phyloP scores from a whole-genome alignment of 2,329 filamentous ascomycete genomes.

The Sporothrix pseudoabietina region DNA sequence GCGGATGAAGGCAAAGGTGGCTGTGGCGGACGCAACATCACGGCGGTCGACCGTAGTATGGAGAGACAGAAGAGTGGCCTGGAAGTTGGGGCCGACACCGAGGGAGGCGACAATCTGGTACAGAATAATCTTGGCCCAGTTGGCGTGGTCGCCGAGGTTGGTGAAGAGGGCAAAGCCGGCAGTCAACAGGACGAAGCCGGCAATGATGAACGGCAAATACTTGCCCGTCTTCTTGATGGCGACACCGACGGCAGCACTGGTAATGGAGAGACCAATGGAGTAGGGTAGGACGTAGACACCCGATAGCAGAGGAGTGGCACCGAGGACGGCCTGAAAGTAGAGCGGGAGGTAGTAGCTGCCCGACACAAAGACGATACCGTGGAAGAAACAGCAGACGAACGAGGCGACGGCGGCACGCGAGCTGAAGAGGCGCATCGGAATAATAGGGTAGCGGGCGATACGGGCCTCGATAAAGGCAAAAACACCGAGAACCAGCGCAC shows the following conservation, averaged over 20 bases:
- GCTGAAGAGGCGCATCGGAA: slow-evolving; percentile 72
- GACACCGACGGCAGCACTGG: slow-evolving; percentile 48
- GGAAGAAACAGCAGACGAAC: slow-evolving; percentile 68
- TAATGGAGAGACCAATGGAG: slow-evolving; percentile 57
- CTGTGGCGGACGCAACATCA: slow-evolving; percentile 65
- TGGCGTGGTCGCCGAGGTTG: slow-evolving; percentile 54
- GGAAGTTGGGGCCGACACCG: slow-evolving; percentile 65
- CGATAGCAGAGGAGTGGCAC: slow-evolving; percentile 67
- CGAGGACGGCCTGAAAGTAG: slow-evolving; percentile 78
- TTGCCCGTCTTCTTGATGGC: slow-evolving; percentile 58
- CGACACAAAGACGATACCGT: slow-evolving; percentile 77
- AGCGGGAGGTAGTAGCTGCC: slow-evolving; percentile 79
- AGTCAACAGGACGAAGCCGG: slow-evolving; percentile 57
- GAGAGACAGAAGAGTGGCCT: slow-evolving; percentile 63
- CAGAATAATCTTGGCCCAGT: slow-evolving; percentile 52
- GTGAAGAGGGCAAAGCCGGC: slow-evolving; percentile 62
- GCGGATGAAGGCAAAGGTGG: slow-evolving; percentile 62
- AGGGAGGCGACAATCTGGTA: slow-evolving; percentile 63
- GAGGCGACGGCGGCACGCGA: slow-evolving; percentile 66
- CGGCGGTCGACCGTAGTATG: slow-evolving; percentile 62
- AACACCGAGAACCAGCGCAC: slow-evolving; percentile 60
- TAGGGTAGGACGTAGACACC: slow-evolving; percentile 75
- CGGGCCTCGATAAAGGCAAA: slow-evolving; percentile 76
- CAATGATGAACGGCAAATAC: slow-evolving; percentile 59
- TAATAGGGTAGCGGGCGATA: slow-evolving; percentile 74